Base-by-base conservation (phyloP, 2,329 filamentous ascomycete species). In the Aspergillus sp. region DNA sequence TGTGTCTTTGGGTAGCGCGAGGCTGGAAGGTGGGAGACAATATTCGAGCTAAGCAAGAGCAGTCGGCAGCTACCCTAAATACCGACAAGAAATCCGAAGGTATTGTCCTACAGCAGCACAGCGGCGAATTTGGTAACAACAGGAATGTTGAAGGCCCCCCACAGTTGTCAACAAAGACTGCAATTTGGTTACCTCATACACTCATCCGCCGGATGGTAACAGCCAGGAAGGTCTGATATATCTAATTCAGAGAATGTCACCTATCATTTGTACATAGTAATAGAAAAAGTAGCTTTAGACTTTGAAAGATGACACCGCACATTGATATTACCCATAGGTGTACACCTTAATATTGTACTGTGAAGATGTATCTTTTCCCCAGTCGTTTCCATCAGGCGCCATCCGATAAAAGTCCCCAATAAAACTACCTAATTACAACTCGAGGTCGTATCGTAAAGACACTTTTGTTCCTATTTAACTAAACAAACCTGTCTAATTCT, bases 1-100 rank as follows among this genome's bases (percentile, higher is more conserved):
- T 80, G 8, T 84, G 78, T 61, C 53, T 77, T 33, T 77, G 74
- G 74, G 27, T 78, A 6, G 72, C 76, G 7, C 46, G 64, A 39
- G 72, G 70, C 4, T 77, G 74, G 74, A 75, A 75, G 59, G 68
- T 77, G n/a, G 69, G 69, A 4, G 66, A 75, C 19, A 55, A 68
- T n/a, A 59, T 56, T 37, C 61, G 50, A 45, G 64, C 40, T 3
- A 60, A 63, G 44, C 58, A 55, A 39, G 57, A 55, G 54, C 52
- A 57, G 12, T 55, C 57, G 4, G 15, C 60, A 6, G n/a, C 31
- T 15, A 12, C 46, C 15, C 15, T 55, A 31, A 14, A 35, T 15
- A 27, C 40, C 3, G 39, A 24, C 31, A 40, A 33, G 17, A 59
- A 57, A 3, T 40, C 35, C 17, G 48, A 41, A 21, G 41, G 21